phyloP scores from a whole-genome alignment of 2,329 filamentous ascomycete species.

The Fusarium napiforme region DNA sequence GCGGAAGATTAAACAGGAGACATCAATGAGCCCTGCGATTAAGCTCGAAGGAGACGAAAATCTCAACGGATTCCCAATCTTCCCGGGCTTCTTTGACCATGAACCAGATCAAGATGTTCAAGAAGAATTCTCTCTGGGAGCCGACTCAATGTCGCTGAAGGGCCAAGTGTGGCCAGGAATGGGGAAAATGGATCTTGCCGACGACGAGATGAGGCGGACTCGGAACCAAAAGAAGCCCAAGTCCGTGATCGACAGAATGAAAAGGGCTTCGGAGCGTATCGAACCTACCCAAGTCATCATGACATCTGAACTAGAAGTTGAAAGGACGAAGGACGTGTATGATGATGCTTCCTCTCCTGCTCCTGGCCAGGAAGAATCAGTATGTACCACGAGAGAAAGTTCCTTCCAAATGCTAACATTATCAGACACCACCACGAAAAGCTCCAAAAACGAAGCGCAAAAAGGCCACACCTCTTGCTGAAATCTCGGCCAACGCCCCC shows the following conservation, averaged over 20 bases:
- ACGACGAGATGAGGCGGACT: slow-evolving; percentile 76
- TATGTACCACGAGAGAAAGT: slow-evolving; percentile 47
- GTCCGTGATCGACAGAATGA: slow-evolving; percentile 75
- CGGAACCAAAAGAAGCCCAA: slow-evolving; percentile 82
- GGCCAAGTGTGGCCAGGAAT: slow-evolving; percentile 81
- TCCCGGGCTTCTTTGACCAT: slow-evolving; percentile 44
- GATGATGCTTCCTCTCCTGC: slow-evolving; percentile 66
- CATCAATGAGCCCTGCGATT: slow-evolving; percentile 29
- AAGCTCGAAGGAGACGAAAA: slow-evolving; percentile 47
- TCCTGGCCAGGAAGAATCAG: slow-evolving; percentile 54
- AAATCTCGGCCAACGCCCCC: slow-evolving; percentile 51
- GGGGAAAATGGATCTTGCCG: slow-evolving; percentile 84
- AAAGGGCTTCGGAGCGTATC: slow-evolving; percentile 71
- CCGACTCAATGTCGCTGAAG: slow-evolving; percentile 65
- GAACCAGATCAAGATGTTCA: slow-evolving; percentile 45
- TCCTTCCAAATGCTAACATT: slow-evolving; percentile 13
- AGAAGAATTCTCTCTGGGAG: slow-evolving; percentile 42
- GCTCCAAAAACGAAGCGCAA: slow-evolving; percentile 47
- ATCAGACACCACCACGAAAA: slow-evolving; percentile 47
- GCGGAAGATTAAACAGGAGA: slow-evolving; percentile 46
- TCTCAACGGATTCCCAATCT: slow-evolving; percentile 42
- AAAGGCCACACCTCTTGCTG: slow-evolving; percentile 47
- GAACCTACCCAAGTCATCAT: slow-evolving; percentile 74
- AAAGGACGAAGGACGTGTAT: slow-evolving; percentile 68
- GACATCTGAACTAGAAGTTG: slow-evolving; percentile 61